Conservation (phyloP, 257 asterid genomes). For the Solanum chmielewskii region DNA sequence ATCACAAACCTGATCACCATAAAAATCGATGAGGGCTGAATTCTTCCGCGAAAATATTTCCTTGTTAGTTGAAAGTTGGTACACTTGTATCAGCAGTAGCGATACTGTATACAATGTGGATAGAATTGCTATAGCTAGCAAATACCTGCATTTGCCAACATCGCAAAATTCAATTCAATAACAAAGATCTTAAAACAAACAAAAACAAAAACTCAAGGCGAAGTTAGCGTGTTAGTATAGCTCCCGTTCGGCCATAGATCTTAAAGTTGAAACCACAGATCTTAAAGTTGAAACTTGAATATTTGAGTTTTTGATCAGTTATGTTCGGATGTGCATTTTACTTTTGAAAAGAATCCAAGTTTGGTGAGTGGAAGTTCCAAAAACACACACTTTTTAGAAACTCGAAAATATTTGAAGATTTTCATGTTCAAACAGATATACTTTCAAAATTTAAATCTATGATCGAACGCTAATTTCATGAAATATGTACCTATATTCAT, state of each 20-base stretch:
- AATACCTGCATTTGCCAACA: slow-evolving; percentile 36
- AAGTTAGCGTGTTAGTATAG: neutral
- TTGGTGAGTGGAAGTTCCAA: neutral
- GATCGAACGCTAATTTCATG: neutral
- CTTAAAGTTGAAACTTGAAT: neutral
- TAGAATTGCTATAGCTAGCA: slow-evolving; percentile 66
- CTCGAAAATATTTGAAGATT: neutral
- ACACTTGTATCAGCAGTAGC: slow-evolving; percentile 41
- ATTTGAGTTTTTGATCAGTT: neutral
- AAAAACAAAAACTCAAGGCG: neutral
- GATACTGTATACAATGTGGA: slow-evolving; percentile 61
- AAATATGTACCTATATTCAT: slow-evolving; percentile 48
- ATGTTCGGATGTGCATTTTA: neutral
- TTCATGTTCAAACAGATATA: neutral
- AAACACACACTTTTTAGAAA: neutral
- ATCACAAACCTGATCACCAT: slow-evolving; percentile 72
- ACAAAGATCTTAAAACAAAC: neutral
- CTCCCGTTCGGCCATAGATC: neutral
- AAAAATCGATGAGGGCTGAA: slow-evolving; percentile 33
- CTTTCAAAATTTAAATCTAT: neutral
- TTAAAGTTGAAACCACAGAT: neutral
- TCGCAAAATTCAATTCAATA: neutral
- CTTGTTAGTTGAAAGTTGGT: slow-evolving; percentile 30
- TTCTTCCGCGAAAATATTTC: slow-evolving; percentile 20
- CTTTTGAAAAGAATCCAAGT: neutral